Base-by-base conservation (phyloP, 345 rosid genomes). In the Murraya koenigii region DNA sequence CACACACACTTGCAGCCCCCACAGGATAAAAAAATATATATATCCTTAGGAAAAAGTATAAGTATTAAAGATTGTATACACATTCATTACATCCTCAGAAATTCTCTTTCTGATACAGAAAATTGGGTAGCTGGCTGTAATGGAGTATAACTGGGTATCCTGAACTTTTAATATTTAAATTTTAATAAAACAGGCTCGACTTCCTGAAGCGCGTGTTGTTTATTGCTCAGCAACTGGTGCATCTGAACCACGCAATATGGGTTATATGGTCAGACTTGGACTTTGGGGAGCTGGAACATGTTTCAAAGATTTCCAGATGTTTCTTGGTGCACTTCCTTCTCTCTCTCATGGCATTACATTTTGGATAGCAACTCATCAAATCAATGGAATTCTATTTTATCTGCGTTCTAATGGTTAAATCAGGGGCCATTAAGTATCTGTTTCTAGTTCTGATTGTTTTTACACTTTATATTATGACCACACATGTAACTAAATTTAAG, bases 221-320 rank as follows among this genome's bases (percentile, higher is more conserved):
- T 94, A 96, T 88, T 96, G 99, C 90, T 96, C 99, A 64, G 99
- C 98, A 71, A 96, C 98, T 86, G 98, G 99, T 80, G 99, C 99
- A 81, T 96, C 99, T 78, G 99, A 96, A 86, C 98, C 99, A 66
- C 96, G 99, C 75, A 96, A 96, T 85, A 82, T 96, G 98, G 99
- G 98, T 71, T 96, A 96, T 84, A 96, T 96, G 99, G 96, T 93
- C 84, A 90, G 98, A 85, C 97, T 96, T 86, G 98, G 99, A 80
- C 98, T 96, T 68, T 96, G 99, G 99, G 99, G 99, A 77, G 87
- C 87, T 80, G 97, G 98, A 89, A 96, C 99, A 49, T 83, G 88
- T 84, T 96, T 96, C 78, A 60, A 74, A 64, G 96, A 89, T 74
- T 96, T 96, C 83, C 94, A 79, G 79, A 85, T 80, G 71, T 92